Conservation (phyloP, 352 stramenopile species). For the Globisporangium yorkense region DNA sequence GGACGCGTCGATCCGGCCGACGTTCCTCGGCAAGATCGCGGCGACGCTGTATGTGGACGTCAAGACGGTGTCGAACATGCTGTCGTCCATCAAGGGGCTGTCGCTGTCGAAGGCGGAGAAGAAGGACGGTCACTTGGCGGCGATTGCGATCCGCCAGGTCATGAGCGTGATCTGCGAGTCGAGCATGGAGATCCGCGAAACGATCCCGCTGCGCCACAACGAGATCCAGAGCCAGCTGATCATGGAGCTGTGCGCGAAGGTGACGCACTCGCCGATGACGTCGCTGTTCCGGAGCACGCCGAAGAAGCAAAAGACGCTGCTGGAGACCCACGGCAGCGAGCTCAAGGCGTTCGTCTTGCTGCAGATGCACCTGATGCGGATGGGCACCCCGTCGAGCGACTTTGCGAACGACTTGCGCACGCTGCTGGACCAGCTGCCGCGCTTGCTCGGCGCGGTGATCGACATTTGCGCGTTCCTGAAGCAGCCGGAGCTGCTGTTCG, state of each 20-base stretch:
- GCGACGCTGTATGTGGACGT: constrained; percentile 96
- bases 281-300: constrained; percentile 34
- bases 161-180: constrained; percentile 58
- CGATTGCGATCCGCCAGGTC: constrained; percentile 20
- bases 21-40: constrained; percentile 89
- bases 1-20: constrained; percentile 57
- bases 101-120: constrained; percentile 10
- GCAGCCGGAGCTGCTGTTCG: constrained; percentile 40
- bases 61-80: constrained; percentile 76
- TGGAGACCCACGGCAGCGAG: constrained; percentile 74
- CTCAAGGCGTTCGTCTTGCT: constrained; percentile 89
- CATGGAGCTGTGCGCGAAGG: constrained; percentile 41
- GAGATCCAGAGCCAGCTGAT: constrained; percentile 89
- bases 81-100: constrained; percentile 25
- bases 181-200: constrained; percentile 91
- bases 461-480: constrained; percentile 79
- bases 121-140: constrained; percentile 8
- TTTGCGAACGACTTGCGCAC: constrained; percentile 96
- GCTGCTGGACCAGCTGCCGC: constrained; percentile 94
- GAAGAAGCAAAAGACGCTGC: constrained; percentile 49
- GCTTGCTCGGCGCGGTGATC: constrained; percentile 92
- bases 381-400: constrained; percentile 95
- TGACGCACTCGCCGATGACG: constrained; percentile 55
- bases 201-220: constrained; percentile 95
- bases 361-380: constrained; percentile 92